These are phyloP conservation scores for Lasiosphaeria miniovina DNA, from an alignment of 495 filamentous ascomycete species.

Conservation along the genomic window DNA sequence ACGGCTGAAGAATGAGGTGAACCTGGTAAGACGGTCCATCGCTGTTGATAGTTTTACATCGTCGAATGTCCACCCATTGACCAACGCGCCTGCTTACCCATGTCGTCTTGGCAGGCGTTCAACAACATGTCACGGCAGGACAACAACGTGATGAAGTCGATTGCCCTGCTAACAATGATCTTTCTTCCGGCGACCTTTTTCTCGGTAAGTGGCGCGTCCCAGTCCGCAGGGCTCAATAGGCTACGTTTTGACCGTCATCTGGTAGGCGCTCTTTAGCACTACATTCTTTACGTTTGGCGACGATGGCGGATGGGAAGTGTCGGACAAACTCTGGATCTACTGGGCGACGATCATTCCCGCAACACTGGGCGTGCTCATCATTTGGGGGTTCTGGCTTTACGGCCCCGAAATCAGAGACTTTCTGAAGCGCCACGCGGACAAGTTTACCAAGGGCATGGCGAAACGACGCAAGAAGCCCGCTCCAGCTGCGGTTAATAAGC, in stretches of 20 bases:
- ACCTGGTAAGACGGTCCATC: conserved; percentile 12
- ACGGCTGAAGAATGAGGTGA: conserved; percentile 20
- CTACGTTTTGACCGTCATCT: background rate
- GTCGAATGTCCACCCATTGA: background rate
- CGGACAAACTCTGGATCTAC: conserved; percentile 21
- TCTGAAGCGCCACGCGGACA: no score
- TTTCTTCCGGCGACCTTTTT: conserved; percentile 43
- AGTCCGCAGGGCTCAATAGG: background rate
- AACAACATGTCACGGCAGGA: conserved; percentile 30
- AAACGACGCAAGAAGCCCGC: no score
- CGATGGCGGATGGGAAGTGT: conserved; percentile 16
- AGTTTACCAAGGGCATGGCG: no score
- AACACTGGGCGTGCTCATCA: conserved; percentile 17
- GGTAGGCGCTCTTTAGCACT: conserved; percentile 25
- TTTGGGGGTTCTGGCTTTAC: conserved; percentile 20
- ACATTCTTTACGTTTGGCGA: conserved; percentile 25
- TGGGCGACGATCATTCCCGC: conserved; percentile 20
- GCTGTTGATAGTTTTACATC: background rate
- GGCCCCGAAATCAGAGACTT: conserved; percentile 8
- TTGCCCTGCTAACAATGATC: conserved; percentile 42
- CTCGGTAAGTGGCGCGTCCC: conserved; percentile 13
- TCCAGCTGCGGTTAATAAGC: no score
- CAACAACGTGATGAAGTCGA: conserved; percentile 42
- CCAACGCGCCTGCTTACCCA: background rate
- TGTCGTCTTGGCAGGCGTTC: conserved; percentile 7